These are phyloP conservation scores for Adansonia digitata DNA, from an alignment of 345 rosid genomes.

Conservation along the genomic window DNA sequence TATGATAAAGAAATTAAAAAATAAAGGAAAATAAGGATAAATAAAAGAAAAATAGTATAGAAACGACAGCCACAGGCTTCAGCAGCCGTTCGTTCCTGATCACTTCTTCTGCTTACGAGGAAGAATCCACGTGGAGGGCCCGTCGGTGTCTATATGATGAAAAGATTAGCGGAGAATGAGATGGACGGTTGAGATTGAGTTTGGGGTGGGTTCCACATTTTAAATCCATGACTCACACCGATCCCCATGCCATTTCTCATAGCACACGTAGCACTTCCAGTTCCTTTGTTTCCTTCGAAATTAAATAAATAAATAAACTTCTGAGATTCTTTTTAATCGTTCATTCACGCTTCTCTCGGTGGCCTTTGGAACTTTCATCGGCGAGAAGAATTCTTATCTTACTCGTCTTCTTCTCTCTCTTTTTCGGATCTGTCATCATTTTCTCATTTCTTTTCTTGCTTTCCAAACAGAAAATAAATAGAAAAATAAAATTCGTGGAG, in stretches of 20 bases:
- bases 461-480: not conserved
- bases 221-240: not conserved
- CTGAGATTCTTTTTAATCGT: not conserved
- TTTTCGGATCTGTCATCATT: slow-evolving; percentile 1
- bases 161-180: not conserved
- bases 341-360: slow-evolving; percentile 25
- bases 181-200: not conserved
- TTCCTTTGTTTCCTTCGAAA: not conserved
- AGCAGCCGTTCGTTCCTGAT: not conserved
- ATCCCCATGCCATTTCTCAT: slow-evolving; percentile 35
- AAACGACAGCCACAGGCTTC: not conserved
- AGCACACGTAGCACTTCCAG: slow-evolving; percentile 39
- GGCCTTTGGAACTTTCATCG: slow-evolving; percentile 6
- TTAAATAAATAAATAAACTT: no score
- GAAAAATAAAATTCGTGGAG: not conserved
- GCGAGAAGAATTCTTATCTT: not conserved
- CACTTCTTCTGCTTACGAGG: not conserved
- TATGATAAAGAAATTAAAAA: not conserved
- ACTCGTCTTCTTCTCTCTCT: not conserved
- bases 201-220: not conserved
- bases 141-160: not conserved
- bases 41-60: not conserved
- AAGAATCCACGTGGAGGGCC: not conserved
- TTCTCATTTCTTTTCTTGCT: not conserved
- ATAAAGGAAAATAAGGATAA: not conserved